Base-by-base conservation (phyloP, 2,329 filamentous ascomycete genomes). In the Penicillium sp. region DNA sequence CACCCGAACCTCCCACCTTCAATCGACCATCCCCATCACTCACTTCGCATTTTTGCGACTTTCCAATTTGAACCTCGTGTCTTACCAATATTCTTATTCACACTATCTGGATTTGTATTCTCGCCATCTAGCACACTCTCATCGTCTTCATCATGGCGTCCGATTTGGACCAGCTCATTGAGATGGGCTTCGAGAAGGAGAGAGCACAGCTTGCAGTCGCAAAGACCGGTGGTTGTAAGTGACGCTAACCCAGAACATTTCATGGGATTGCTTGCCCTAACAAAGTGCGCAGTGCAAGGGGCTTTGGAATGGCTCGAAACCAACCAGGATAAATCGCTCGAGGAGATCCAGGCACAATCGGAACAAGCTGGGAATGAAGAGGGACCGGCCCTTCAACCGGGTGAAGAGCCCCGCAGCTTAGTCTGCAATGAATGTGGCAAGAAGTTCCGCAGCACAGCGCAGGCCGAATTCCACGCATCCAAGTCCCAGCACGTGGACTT, bases 401-500 rank as follows among this genome's bases (percentile, higher is more conserved):
- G 85, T 49, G 81, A 85, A 60, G 75, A 80, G 46, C 87, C 89
- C 46, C 80, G 82, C 62, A 95, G 89, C 40, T 81, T 97, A 45
- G 79, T 94, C 41, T 98, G 93, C 78, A 93, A 95, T 55, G 91
- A 96, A 46, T 98, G 93, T 65, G 86, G 86, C 64, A 96, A 95
- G 77, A 86, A 83, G 65, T 94, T 98, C 71, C 80, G 87, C 57
- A 88, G 82, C 61, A 81, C 85, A 55, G 82, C 83, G 22, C 81
- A 91, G 56, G 93, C 90, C 8, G 85, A 91, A 61, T 95, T 89
- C 66, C 93, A 98, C 66, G 93, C 89, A 26, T 82, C 82, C 61
- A 95, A 95, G 73, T 91, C 88, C 73, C 86, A 88, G 40, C 93
- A 98, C 69, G 81, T 84, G 38, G 86, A 96, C 69, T 98, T 98